Conservation (phyloP, 1,139 yeast species). For the Diutina ranongensis region DNA sequence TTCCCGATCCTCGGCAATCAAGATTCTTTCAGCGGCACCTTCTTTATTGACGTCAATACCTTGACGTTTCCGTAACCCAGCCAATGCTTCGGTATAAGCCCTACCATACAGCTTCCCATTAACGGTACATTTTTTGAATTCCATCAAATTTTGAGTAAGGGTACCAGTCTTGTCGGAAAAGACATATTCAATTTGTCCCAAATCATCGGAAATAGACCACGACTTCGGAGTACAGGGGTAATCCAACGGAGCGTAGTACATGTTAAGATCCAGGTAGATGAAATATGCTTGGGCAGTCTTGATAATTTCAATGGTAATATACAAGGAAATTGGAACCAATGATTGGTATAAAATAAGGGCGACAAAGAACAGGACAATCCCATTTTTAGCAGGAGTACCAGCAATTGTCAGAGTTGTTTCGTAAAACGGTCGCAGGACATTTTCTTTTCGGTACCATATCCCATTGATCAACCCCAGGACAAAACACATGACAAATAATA, state of each 20-base stretch:
- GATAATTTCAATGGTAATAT: conserved; percentile 48
- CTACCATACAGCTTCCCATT: conserved; percentile 44
- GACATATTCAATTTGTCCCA: conserved; percentile 53
- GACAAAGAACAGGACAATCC: conserved; percentile 29
- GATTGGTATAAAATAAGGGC: conserved; percentile 46
- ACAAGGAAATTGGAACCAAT: conserved; percentile 48
- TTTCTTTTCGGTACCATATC: conserved; percentile 24
- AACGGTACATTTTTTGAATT: conserved; percentile 47
- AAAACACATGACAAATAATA: conserved; percentile 39
- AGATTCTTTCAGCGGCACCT: conserved; percentile 24
- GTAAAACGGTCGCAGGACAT: conserved; percentile 29
- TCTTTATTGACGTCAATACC: conserved; percentile 45
- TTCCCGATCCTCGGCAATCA: conserved; percentile 25
- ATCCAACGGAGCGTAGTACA: conserved; percentile 42
- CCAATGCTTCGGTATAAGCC: conserved; percentile 52
- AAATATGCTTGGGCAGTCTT: conserved; percentile 48
- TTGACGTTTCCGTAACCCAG: conserved; percentile 44
- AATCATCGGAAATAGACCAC: conserved; percentile 53
- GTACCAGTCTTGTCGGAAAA: conserved; percentile 57
- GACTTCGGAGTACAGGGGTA: conserved; percentile 52
- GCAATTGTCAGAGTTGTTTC: conserved; percentile 40
- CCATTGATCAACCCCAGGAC: conserved; percentile 44
- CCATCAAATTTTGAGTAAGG: conserved; percentile 50
- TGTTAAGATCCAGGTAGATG: conserved; percentile 20
- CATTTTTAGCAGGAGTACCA: conserved; percentile 38